These are phyloP conservation scores for Cryptococcus wingfieldii DNA, from an alignment of 1,284 basidiomycete species.

Conservation along the genomic window DNA sequence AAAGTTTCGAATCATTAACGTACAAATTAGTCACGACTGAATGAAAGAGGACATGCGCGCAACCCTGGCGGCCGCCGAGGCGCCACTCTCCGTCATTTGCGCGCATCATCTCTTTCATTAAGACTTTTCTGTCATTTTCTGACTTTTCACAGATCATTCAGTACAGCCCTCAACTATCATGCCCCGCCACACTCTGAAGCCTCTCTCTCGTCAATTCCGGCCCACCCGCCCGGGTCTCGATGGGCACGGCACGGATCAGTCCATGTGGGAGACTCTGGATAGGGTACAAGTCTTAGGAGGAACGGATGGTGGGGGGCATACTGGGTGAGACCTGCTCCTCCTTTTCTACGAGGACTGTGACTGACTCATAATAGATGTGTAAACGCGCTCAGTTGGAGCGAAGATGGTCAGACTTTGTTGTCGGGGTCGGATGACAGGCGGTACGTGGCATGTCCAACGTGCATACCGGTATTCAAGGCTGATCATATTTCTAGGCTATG, in stretches of 20 bases:
- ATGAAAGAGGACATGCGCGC: too few species aligned
- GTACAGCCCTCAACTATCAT: slow-evolving; percentile 3
- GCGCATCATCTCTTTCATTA: background rate
- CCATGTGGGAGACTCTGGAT: slow-evolving; percentile 35
- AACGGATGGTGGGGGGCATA: slow-evolving; percentile 29
- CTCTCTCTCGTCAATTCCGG: slow-evolving; percentile 17
- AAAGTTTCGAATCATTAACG: too few species aligned
- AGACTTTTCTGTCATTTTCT: background rate
- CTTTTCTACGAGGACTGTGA: background rate
- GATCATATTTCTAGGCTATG: slow-evolving; percentile 53
- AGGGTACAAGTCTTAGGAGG: slow-evolving; percentile 38
- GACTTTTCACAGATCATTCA: background rate
- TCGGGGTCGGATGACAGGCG: slow-evolving; percentile 79
- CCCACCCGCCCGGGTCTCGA: slow-evolving; percentile 8
- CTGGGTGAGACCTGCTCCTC: slow-evolving; percentile 23
- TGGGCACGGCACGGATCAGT: slow-evolving; percentile 7
- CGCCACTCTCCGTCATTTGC: background rate
- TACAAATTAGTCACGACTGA: too few species aligned
- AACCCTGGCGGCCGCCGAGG: too few species aligned
- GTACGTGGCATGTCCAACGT: slow-evolving; percentile 50
- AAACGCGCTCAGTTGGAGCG: slow-evolving; percentile 79
- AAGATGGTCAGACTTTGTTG: slow-evolving; percentile 66
- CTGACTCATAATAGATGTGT: slow-evolving; percentile 55
- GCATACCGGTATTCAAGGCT: background rate
- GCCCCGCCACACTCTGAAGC: slow-evolving; percentile 23